A percentile compares a stretch with the other conserved stretches of the same genome.
Evolutionary conservation across 371 early-diverging fungal species (phyloP).

Genomic region (Mucor lusitanicus): DNA sequence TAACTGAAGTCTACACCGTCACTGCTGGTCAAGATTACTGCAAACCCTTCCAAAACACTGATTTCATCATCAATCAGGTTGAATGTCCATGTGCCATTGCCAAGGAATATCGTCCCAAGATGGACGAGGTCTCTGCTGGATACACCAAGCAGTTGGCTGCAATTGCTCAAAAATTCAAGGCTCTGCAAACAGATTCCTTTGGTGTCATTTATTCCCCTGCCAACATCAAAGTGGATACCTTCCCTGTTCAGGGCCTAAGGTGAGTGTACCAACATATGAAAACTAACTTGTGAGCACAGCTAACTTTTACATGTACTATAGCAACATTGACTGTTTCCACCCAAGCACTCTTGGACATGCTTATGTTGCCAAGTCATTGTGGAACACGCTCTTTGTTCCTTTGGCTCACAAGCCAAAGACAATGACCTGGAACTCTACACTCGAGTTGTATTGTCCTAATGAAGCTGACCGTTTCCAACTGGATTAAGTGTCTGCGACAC

Average conservation of each 20-base stretch:
- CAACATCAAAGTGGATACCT: constrained; percentile 13
- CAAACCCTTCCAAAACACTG: constrained; percentile 4
- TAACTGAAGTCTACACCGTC: constrained; percentile 14
- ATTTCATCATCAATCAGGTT: constrained; percentile 8
- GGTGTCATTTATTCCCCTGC: constrained; percentile 27
- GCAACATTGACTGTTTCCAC: constrained; percentile 21
- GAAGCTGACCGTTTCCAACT: constrained; percentile 18
- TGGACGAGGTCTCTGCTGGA: constrained; percentile 13
- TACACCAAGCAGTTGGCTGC: constrained; percentile 47
- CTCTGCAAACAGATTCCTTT: constrained; percentile 11
- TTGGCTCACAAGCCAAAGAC: constrained; percentile 1
- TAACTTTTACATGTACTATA: neutral
- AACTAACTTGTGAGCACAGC: neutral
- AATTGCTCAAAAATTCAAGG: constrained; percentile 38
- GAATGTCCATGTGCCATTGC: constrained; percentile 20
- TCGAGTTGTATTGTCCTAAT: constrained; percentile 10
- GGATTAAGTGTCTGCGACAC: constrained; percentile 1
- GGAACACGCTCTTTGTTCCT: constrained; percentile 15
- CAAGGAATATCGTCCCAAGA: constrained; percentile 3
- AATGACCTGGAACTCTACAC: neutral
- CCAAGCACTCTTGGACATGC: constrained; percentile 13
- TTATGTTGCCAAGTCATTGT: constrained; percentile 13
- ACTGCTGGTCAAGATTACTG: constrained; percentile 17
- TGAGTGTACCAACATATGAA: neutral
- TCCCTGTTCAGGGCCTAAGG: constrained; percentile 21